These are phyloP conservation scores for Caryopteris hybrid DNA, from an alignment of 305 asterid species.

Conservation along the genomic window DNA sequence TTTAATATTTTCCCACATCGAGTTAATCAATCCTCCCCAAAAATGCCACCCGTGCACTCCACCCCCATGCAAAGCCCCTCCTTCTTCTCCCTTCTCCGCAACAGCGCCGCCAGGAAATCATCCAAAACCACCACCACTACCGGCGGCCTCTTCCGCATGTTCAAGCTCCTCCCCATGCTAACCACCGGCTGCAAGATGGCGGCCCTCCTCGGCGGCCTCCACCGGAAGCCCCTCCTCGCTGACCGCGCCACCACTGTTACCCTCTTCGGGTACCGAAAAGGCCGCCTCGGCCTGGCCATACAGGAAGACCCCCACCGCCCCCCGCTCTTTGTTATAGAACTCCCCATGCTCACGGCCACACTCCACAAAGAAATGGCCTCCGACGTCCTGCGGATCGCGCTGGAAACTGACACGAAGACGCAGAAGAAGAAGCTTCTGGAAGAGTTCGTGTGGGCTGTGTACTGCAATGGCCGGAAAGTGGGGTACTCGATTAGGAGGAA, in stretches of 20 bases:
- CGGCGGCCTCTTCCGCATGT: conserved; percentile 70
- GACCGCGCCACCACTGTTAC: conserved; percentile 82
- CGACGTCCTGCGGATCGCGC: conserved; percentile 61
- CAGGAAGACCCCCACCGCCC: conserved; percentile 84
- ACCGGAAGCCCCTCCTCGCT: conserved; percentile 48
- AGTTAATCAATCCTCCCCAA: neutral
- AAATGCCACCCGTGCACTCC: conserved; percentile 47
- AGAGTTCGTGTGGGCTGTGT: conserved; percentile 91
- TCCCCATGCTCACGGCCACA: conserved; percentile 62
- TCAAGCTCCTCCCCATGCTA: conserved; percentile 93
- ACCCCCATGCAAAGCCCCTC: conserved; percentile 54
- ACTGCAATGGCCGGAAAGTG: conserved; percentile 67
- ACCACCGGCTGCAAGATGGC: conserved; percentile 90
- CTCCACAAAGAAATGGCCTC: conserved; percentile 84
- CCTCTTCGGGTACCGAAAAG: conserved; percentile 72
- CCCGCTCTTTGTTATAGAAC: conserved; percentile 75
- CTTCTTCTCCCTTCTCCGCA: conserved; percentile 55
- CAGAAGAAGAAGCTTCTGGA: conserved; percentile 63
- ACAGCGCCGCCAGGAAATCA: conserved; percentile 33
- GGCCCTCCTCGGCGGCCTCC: conserved; percentile 66
- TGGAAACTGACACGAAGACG: conserved; percentile 75
- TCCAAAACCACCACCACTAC: conserved; percentile 29
- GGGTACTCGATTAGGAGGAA: conserved; percentile 74
- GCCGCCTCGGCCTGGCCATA: conserved; percentile 59
- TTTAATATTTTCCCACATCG: neutral